Conservation (phyloP, 805 yeast species). For the Saccharomycopsis sp. region DNA sequence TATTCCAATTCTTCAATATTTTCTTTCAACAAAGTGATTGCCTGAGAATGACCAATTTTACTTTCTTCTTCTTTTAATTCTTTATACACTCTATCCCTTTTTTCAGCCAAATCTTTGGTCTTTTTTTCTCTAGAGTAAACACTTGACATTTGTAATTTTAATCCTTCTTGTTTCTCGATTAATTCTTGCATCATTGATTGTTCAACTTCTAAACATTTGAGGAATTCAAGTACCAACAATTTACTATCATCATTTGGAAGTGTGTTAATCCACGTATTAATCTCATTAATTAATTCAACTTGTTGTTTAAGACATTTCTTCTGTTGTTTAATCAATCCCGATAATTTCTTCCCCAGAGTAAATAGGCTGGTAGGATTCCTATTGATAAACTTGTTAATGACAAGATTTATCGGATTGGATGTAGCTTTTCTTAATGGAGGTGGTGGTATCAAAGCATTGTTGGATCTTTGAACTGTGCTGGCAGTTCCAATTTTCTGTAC, state of each 20-base stretch:
- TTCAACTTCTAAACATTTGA: constrained; percentile 34
- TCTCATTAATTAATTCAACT: constrained; percentile 34
- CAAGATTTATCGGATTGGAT: too few relatives aligned
- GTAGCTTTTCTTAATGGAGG: too few relatives aligned
- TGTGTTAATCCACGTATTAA: constrained; percentile 36
- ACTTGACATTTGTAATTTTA: constrained; percentile 37
- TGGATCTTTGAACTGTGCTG: too few relatives aligned
- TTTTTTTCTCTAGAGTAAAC: constrained; percentile 47
- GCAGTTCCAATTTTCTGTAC: constrained; percentile 4
- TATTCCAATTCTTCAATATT: constrained; percentile 44
- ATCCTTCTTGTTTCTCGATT: constrained; percentile 37
- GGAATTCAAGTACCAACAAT: constrained; percentile 34
- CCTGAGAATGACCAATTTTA: constrained; percentile 40
- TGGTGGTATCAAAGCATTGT: too few relatives aligned
- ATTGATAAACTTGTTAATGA: constrained; percentile 24
- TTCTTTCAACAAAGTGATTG: constrained; percentile 40
- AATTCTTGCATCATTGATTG: constrained; percentile 31
- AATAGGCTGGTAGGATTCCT: constrained; percentile 25
- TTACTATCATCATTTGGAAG: constrained; percentile 36
- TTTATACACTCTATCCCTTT: constrained; percentile 33
- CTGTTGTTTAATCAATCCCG: constrained; percentile 34
- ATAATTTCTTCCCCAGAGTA: constrained; percentile 30
- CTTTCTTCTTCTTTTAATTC: constrained; percentile 38
- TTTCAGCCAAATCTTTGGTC: constrained; percentile 32
- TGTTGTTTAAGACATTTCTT: constrained; percentile 32